phyloP scores from a whole-genome alignment of 306 rosid species.

The Heteromeles arbutifolia region DNA sequence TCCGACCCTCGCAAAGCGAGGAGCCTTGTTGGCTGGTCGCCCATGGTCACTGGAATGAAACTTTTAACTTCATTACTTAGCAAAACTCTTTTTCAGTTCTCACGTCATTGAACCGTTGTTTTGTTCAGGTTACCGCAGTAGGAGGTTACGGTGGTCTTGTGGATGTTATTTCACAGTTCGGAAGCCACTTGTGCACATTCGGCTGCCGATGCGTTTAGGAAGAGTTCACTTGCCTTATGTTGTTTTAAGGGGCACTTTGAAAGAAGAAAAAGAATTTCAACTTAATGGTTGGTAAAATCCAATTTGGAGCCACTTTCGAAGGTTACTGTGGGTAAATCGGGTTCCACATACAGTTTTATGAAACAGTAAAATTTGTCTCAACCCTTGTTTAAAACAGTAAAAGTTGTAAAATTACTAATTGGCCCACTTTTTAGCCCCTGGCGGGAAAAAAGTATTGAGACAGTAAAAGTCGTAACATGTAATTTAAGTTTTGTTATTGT shows the following conservation, averaged over 20 bases:
- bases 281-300: too few relatives aligned
- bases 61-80: background rate
- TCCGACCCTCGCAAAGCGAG: too few relatives aligned
- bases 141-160: constrained; percentile 90
- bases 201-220: constrained; percentile 40
- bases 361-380: too few relatives aligned
- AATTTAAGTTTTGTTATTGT: too few relatives aligned
- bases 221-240: background rate
- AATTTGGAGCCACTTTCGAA: too few relatives aligned
- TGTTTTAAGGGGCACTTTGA: background rate
- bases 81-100: background rate
- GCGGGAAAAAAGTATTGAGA: background rate
- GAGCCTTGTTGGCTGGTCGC: too few relatives aligned
- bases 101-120: constrained; percentile 3
- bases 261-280: too few relatives aligned
- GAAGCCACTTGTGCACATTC: constrained; percentile 91
- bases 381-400: background rate
- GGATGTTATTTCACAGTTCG: constrained; percentile 83
- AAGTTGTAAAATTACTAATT: background rate
- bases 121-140: constrained; percentile 69
- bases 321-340: too few relatives aligned
- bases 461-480: background rate
- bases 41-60: too few relatives aligned
- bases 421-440: background rate
- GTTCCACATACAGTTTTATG: too few relatives aligned